Evolutionary conservation across 768 basidiomycete genomes (phyloP), one percentile per base, ranked within the genome.

Genomic region (Russula sp.): DNA sequence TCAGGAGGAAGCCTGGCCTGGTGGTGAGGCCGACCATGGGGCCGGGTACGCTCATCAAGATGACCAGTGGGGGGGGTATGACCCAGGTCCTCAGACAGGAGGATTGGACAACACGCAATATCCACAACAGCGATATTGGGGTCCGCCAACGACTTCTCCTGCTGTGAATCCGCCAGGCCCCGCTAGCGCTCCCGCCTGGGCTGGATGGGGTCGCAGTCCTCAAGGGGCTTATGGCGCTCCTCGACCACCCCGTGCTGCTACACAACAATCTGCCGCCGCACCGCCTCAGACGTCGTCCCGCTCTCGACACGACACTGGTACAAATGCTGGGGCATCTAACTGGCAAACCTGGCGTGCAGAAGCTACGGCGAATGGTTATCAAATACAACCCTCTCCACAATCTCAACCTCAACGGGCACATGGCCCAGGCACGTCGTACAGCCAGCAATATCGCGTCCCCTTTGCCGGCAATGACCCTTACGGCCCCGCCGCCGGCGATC

Each of bases 261-360:
- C 48, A 11, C 59, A 56, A 18, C 55, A 22, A 56, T 34, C 52
- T 11, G 34, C 49, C n/a, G 49, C 37, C 4, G 35, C 47, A 55
- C 55, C 34, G 37, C 59, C 55, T 50, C 59, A 53, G 16, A 35
- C 47, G 18, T 40, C 37, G 20, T 47, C 52, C 13, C 51, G 53
- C 18, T 7, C 61, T 39, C 52, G 58, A 32, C 47, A 59, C 18
- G 53, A 64, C 22, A 3, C 58, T 31, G 59, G 58, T 45, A 18
- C 31, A 45, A 16, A 48, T n/a, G 1, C 32, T 20, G 63, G 54
- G 51, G 42, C 14, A n/a, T 1, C 44, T 34, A 32, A 55, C 22
- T 68, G 67, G 67, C 49, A 57, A 44, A n/a, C n/a, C 10, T 68
- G 67, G 67, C 35, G 39, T 1, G 55, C 54, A 51, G 67, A 68